Evolutionary conservation across 805 yeast genomes (phyloP).

Genomic region (Nakazawaea molendinolei): DNA sequence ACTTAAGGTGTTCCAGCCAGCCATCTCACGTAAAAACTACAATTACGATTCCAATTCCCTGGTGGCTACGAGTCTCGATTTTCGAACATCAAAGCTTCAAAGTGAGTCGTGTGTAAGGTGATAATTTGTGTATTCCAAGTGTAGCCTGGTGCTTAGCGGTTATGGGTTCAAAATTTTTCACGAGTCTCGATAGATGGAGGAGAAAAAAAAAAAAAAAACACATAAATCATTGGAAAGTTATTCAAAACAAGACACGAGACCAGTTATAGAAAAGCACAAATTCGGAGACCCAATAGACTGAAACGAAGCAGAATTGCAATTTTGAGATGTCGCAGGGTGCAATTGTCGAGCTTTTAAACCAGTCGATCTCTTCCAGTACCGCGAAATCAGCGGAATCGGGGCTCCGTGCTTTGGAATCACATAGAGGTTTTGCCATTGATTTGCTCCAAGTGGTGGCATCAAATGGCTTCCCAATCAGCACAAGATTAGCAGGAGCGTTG

Average conservation of each 20-base stretch:
- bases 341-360: conserved; percentile 49
- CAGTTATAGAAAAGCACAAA: too few relatives aligned
- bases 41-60: conserved; percentile 17
- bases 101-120: conserved; percentile 27
- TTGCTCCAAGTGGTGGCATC: conserved; percentile 75
- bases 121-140: too few relatives aligned
- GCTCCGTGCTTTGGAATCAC: conserved; percentile 54
- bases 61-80: conserved; percentile 23
- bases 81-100: conserved; percentile 25
- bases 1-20: conserved; percentile 49
- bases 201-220: not conserved
- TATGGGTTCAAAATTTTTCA: too few relatives aligned
- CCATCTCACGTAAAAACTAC: conserved; percentile 18
- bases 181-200: too few relatives aligned
- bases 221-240: too few relatives aligned
- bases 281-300: too few relatives aligned
- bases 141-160: too few relatives aligned
- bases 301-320: too few relatives aligned
- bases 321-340: conserved; percentile 23
- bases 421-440: conserved; percentile 70
- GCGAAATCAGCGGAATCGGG: conserved; percentile 64
- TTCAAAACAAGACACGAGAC: too few relatives aligned
- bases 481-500: conserved; percentile 82
- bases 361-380: conserved; percentile 56
- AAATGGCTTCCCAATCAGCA: conserved; percentile 39